These are phyloP conservation scores for Apocynum venetum DNA, from an alignment of 257 asterid genomes.

Conservation along the genomic window DNA sequence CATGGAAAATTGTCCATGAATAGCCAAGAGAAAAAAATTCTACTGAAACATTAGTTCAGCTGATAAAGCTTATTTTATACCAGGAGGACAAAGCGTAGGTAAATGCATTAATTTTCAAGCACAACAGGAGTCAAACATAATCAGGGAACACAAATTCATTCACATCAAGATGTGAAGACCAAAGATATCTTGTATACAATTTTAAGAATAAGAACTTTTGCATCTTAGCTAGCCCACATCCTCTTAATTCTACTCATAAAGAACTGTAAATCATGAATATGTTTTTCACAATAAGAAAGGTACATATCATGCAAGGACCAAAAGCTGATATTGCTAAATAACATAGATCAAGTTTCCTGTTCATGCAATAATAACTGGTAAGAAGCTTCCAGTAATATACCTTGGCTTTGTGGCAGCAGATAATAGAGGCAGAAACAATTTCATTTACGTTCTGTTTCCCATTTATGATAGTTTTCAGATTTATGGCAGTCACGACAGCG, in stretches of 20 bases:
- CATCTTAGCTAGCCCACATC: not conserved
- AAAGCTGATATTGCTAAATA: not conserved
- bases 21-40: not conserved
- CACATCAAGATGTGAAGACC: not conserved
- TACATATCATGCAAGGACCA: not conserved
- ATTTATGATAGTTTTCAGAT: conserved; percentile 76
- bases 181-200: not conserved
- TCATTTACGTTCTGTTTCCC: conserved; percentile 78
- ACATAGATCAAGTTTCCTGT: not conserved
- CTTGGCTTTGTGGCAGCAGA: conserved; percentile 90
- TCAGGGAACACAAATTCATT: not conserved
- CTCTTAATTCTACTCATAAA: not conserved
- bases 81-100: not conserved
- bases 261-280: not conserved
- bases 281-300: not conserved
- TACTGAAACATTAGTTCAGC: not conserved
- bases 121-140: not conserved
- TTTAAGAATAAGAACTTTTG: not conserved
- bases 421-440: conserved; percentile 86
- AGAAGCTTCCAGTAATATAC: conserved; percentile 40
- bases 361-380: conserved; percentile 9
- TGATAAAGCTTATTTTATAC: not conserved
- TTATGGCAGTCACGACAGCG: conserved; percentile 73
- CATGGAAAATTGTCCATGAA: not conserved
- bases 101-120: not conserved